phyloP scores from a whole-genome alignment of 2,329 filamentous ascomycete genomes.

The Aspergillus versicolor region DNA sequence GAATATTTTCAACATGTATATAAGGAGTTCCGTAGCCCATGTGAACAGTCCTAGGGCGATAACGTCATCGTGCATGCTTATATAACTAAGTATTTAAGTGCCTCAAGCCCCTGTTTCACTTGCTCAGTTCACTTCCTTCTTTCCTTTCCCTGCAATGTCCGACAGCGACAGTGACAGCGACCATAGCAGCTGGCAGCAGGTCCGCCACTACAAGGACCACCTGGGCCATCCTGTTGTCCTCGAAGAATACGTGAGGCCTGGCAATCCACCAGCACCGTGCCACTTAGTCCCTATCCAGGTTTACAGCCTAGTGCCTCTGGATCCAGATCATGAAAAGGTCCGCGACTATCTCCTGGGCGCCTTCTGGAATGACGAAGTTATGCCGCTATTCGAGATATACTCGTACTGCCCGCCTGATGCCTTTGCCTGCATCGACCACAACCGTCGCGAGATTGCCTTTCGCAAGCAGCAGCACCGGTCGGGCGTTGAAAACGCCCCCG shows the following conservation, averaged over 20 bases:
- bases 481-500: constrained; percentile 3
- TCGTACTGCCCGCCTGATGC: constrained; percentile 17
- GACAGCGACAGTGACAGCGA: neutral
- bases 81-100: too few relatives aligned
- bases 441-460: constrained; percentile 16
- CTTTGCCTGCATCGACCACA: constrained; percentile 20
- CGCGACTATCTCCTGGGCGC: constrained; percentile 15
- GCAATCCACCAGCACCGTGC: neutral
- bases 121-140: neutral
- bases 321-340: constrained; percentile 2
- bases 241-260: constrained; percentile 14
- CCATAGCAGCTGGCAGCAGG: constrained; percentile 12
- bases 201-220: constrained; percentile 17
- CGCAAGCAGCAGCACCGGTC: constrained; percentile 18
- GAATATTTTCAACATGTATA: too few relatives aligned
- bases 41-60: neutral
- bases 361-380: constrained; percentile 11
- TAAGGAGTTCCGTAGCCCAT: neutral
- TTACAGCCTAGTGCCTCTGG: constrained; percentile 7
- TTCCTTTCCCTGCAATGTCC: neutral
- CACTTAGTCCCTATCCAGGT: constrained; percentile 12
- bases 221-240: constrained; percentile 16
- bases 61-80: too few relatives aligned
- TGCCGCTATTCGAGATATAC: constrained; percentile 21
- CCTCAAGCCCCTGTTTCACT: too few relatives aligned